Conservation (phyloP, 495 filamentous ascomycete species). For the Hypoxylon lenormandii region DNA sequence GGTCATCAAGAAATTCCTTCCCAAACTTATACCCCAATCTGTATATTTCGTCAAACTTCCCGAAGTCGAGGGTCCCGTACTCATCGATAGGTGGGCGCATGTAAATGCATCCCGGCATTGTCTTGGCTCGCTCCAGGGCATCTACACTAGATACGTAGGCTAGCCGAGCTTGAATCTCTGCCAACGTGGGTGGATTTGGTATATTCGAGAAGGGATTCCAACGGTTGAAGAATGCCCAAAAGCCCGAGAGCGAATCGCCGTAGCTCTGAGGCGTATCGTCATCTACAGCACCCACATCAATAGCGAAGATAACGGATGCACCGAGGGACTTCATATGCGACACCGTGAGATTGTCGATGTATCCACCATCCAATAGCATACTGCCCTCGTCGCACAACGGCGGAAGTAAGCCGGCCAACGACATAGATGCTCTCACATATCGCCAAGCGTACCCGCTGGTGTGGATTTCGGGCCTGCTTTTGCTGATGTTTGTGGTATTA, state of each 20-base stretch:
- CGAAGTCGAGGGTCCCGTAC: constrained; percentile 95
- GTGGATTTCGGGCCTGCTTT: constrained; percentile 87
- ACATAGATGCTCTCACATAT: constrained; percentile 96
- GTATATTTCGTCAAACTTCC: constrained; percentile 97
- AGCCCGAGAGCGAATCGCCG: constrained; percentile 92
- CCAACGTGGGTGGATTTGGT: constrained; percentile 92
- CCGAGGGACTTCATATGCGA: constrained; percentile 96
- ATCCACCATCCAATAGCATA: constrained; percentile 95
- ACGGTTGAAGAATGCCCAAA: constrained; percentile 91
- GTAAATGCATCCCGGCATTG: constrained; percentile 85
- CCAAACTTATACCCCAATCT: constrained; percentile 87
- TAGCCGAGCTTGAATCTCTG: constrained; percentile 92
- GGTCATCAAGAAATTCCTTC: constrained; percentile 75
- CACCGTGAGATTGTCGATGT: constrained; percentile 96
- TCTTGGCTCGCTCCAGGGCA: constrained; percentile 92
- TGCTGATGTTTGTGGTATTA: constrained; percentile 97
- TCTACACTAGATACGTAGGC: constrained; percentile 95
- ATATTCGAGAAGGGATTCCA: constrained; percentile 93
- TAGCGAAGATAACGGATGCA: constrained; percentile 91
- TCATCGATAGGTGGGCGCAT: constrained; percentile 94
- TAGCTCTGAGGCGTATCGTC: constrained; percentile 90
- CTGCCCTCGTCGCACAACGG: constrained; percentile 95
- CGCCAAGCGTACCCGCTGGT: constrained; percentile 96
- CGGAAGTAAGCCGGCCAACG: constrained; percentile 88
- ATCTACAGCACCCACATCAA: constrained; percentile 92